Evolutionary conservation across 495 filamentous ascomycete species (phyloP), one percentile per base, ranked within the genome.

Genomic region (Penicillium chermesinum): DNA sequence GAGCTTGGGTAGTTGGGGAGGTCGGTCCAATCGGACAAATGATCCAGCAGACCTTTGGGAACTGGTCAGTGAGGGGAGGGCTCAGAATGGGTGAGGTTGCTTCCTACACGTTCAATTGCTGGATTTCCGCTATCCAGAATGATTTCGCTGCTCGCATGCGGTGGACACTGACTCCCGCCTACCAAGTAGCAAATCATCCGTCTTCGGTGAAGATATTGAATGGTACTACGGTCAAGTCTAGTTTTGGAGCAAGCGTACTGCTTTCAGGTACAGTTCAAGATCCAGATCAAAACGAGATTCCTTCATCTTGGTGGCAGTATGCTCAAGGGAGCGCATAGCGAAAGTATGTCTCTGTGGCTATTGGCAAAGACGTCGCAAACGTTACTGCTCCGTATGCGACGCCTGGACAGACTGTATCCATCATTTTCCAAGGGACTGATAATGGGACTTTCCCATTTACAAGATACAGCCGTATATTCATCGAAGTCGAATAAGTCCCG

Each of bases 121-220:
- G 71, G 71, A 39, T 66, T 4, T 52, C 62, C 13, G 66, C 69
- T 5, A 65, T 63, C 45, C 69, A 75, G 49, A 66, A 68, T 39
- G 71, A 75, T 48, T 70, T 75, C 45, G 69, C 69, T 0, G 70
- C 70, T 12, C 53, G 71, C 1, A 70, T 75, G 17, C 57, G 68
- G 46, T 75, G 70, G 71, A 69, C 62, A 4, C 20, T 72, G 13
- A 50, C 49, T 7, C 19, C 41, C 1, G 44, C 60, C n/a, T 55
- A 61, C 25, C 16, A 14, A 7, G 35, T 52, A 6, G 61, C 51
- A n/a, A 71, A 68, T 40, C 70, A 75, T 37, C 34, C 51, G 12
- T 46, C 51, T 15, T 33, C 37, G 8, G 51, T 54, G 2, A 21
- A 46, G 30, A 45, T 49, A 15, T 10, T 53, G 20, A 53, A 53